Percentiles rank a stretch among this genome's conserved stretches.
Conservation (phyloP, 352 stramenopile genomes). For the Phytophthora kernoviae region DNA sequence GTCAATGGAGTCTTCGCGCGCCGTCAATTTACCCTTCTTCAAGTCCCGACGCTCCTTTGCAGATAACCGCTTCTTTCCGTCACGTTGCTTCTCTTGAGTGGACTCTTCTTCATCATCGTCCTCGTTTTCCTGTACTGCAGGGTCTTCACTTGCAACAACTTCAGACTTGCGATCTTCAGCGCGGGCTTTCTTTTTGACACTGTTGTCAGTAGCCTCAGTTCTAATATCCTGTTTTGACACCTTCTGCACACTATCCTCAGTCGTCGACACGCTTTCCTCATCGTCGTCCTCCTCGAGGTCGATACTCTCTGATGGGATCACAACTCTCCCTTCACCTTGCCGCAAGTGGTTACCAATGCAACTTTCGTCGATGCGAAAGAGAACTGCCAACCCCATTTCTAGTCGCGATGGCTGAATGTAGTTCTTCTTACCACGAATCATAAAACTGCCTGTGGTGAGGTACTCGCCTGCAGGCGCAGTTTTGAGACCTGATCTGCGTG, state of each 20-base stretch:
- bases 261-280: slow-evolving; percentile 2
- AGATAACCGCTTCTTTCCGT: slow-evolving; percentile 65
- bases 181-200: neutral
- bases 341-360: slow-evolving; percentile 65
- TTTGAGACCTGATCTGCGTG: slow-evolving; percentile 98
- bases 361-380: slow-evolving; percentile 92
- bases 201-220: neutral
- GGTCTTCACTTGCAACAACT: slow-evolving; percentile 10
- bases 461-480: slow-evolving; percentile 97
- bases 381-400: slow-evolving; percentile 91
- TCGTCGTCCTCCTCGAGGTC: slow-evolving; percentile 20
- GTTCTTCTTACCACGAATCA: slow-evolving; percentile 96
- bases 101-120: slow-evolving; percentile 16
- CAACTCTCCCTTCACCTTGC: slow-evolving; percentile 20
- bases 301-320: slow-evolving; percentile 18
- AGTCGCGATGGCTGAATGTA: slow-evolving; percentile 89
- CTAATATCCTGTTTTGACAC: neutral
- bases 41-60: slow-evolving; percentile 81
- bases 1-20: slow-evolving; percentile 18
- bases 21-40: slow-evolving; percentile 64
- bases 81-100: slow-evolving; percentile 19
- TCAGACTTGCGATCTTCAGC: neutral
- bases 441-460: slow-evolving; percentile 97
- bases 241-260: slow-evolving; percentile 2
- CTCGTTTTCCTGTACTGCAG: slow-evolving; percentile 12